Base-by-base conservation (phyloP, 2,329 filamentous ascomycete genomes). In the Aspergillus sergii region DNA sequence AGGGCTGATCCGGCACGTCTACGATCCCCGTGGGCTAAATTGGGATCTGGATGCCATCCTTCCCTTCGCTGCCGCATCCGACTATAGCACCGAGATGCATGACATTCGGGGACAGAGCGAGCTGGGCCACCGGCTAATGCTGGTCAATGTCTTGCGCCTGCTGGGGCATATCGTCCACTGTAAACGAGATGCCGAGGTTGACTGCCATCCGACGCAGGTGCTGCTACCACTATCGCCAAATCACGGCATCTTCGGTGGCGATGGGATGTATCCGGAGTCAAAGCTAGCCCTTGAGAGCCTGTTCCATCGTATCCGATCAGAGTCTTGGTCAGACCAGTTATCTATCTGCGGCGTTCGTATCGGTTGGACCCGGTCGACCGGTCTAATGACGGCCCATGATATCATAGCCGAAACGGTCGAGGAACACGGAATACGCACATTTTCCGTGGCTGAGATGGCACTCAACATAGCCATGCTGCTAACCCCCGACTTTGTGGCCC, bases 381-480 rank as follows among this genome's bases (percentile, higher is more conserved):
- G 95, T 76, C 88, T 99, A 72, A 99, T 98, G 94, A 92, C 91
- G 70, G 93, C 91, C 74, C 98, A 99, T 85, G 97, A 99, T 80
- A 89, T 98, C 71, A 94, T 98, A 68, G 95, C 95, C 39, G 94
- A 98, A 78, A 95, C 94, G 64, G 93, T 99, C 61, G 95, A 99
- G 83, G 92, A 91, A 72, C 95, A 96, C 69, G 96, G 95, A 73
- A 95, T 98, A 28, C 93, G 95, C 72, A 99, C 95, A 4, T 99
- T 99, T 85, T 98, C 94, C 11, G 94, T 98, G 82, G 93, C 97
- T 78, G 95, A 99, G 81, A 99, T 99, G 96, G 95, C 95, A 19
- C 99, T 99, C 86, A 99, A 99, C 81, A 82, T 99, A 69, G 88
- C 99, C 54, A 94, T 95, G 70, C 87, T 99, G 59, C 97, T 99